Evolutionary conservation across 75 land plant species (phyloP).

Genomic region (Pinus taeda): DNA sequence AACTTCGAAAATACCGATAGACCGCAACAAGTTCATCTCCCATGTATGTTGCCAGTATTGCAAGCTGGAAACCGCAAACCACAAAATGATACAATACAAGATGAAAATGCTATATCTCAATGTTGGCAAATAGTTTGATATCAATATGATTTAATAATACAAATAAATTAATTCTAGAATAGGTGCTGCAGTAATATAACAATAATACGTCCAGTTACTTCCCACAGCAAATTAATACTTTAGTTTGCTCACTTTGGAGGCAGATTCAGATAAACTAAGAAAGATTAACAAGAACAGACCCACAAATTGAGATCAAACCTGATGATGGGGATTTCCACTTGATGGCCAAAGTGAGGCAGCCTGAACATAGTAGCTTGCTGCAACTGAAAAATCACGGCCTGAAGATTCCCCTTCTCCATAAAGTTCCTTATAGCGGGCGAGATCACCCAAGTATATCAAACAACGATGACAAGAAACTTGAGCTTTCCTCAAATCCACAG

Average conservation of each 20-base stretch:
- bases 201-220: neutral
- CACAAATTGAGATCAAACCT: conserved; percentile 38
- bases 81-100: too few species aligned
- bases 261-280: neutral
- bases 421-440: conserved; percentile 86
- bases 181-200: neutral
- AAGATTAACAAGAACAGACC: neutral
- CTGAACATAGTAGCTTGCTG: conserved; percentile 82
- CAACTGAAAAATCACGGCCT: conserved; percentile 68
- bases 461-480: conserved; percentile 81
- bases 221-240: neutral
- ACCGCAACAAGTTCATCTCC: too few species aligned
- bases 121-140: too few species aligned
- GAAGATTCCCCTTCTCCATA: conserved; percentile 75
- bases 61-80: too few species aligned
- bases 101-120: too few species aligned
- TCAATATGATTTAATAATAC: too few species aligned
- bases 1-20: too few species aligned
- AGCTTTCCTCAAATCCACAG: conserved; percentile 52
- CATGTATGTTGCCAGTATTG: too few species aligned
- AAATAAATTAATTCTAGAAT: neutral
- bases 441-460: conserved; percentile 91
- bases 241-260: neutral
- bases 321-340: conserved; percentile 95
- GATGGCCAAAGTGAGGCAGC: conserved; percentile 80